These are phyloP conservation scores for Aspergillus viridinutans DNA, from an alignment of 2,329 filamentous ascomycete species.

Conservation along the genomic window DNA sequence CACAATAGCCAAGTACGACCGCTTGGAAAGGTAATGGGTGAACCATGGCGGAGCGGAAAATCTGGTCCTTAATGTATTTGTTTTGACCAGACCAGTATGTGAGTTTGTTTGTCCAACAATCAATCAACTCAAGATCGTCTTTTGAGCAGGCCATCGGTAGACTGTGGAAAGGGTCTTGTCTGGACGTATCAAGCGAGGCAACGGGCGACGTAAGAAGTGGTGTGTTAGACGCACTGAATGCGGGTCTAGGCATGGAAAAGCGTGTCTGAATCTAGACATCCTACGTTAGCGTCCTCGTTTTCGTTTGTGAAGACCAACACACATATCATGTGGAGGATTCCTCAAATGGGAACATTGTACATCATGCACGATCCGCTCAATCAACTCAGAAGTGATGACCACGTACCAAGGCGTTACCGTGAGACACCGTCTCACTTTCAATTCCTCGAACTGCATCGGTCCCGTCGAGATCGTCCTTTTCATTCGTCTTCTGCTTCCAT, in stretches of 20 bases:
- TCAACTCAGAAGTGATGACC: not conserved
- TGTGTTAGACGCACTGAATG: conserved; percentile 7
- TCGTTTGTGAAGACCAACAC: not conserved
- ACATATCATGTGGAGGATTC: not conserved
- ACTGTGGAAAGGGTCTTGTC: conserved; percentile 31
- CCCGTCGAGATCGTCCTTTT: not conserved
- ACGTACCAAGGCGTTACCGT: conserved; percentile 19
- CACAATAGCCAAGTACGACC: conserved; percentile 34
- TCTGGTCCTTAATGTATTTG: conserved; percentile 31
- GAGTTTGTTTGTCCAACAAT: conserved; percentile 35
- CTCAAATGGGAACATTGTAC: not conserved
- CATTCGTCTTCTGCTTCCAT: conserved; percentile 20
- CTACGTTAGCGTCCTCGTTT: not conserved
- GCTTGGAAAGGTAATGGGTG: conserved; percentile 36
- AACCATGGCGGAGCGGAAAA: conserved; percentile 32
- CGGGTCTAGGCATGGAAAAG: conserved; percentile 10
- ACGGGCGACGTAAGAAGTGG: conserved; percentile 18
- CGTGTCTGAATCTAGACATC: conserved; percentile 12
- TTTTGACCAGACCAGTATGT: conserved; percentile 43
- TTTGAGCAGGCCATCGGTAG: conserved; percentile 22
- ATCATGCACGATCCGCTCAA: not conserved
- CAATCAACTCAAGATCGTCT: conserved; percentile 30
- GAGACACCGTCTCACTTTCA: not conserved
- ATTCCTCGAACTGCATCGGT: not conserved
- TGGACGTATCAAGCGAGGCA: conserved; percentile 24